These are phyloP conservation scores for Nematodospora valgi DNA, from an alignment of 805 yeast genomes.

Conservation along the genomic window DNA sequence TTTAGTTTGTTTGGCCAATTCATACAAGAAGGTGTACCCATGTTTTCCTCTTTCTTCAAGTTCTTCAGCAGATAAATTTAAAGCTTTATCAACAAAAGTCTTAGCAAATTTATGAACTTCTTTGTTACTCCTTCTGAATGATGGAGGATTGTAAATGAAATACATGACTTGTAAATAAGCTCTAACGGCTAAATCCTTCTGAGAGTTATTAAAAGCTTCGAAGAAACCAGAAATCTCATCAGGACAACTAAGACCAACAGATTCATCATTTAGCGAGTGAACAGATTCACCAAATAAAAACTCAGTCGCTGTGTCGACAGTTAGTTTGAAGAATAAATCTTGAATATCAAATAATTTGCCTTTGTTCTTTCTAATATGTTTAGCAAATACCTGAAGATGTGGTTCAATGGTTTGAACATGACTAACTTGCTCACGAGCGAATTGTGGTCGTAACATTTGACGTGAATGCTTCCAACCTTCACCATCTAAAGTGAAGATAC, in stretches of 20 bases:
- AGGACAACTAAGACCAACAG: conserved; percentile 16
- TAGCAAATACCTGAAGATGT: conserved; percentile 32
- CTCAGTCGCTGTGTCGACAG: conserved; percentile 41
- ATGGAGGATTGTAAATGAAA: conserved; percentile 18
- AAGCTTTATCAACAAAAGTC: conserved; percentile 28
- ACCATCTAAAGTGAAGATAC: conserved; percentile 41
- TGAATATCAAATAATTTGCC: conserved; percentile 36
- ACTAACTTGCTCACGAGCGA: conserved; percentile 41
- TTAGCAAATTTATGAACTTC: conserved; percentile 26
- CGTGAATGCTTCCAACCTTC: conserved; percentile 43
- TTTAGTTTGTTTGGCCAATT: conserved; percentile 35
- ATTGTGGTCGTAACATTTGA: conserved; percentile 43
- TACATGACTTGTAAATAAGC: conserved; percentile 22
- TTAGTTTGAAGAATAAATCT: conserved; percentile 35
- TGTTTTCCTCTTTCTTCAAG: conserved; percentile 21
- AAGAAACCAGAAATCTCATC: conserved; percentile 32
- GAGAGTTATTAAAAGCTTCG: conserved; percentile 33
- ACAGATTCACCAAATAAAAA: conserved; percentile 41
- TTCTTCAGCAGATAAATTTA: conserved; percentile 22
- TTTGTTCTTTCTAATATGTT: conserved; percentile 23
- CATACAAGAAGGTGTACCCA: conserved; percentile 37
- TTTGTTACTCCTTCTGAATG: conserved; percentile 21
- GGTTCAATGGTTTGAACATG: conserved; percentile 39
- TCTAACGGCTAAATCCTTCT: conserved; percentile 28
- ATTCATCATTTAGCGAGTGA: conserved; percentile 27